Base-by-base conservation (phyloP, 2,329 filamentous ascomycete genomes). In the Neurospora crassa region DNA sequence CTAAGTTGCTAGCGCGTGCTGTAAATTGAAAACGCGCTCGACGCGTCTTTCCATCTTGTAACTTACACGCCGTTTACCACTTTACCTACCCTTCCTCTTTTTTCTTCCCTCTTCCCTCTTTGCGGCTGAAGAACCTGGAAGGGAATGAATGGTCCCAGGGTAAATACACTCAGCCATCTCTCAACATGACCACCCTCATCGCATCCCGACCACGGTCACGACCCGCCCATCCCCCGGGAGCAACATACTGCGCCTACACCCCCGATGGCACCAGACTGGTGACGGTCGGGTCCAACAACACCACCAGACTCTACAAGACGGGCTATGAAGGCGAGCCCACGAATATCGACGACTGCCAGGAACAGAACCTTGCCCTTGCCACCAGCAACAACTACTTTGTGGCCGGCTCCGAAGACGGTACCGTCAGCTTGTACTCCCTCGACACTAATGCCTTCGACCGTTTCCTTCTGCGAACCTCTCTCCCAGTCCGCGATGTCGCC, bases 391-490 rank as follows among this genome's bases (percentile, higher is more conserved):
- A 91, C 72, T 94, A 92, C 80, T 97, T 97, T 79, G 89, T 98
- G 67, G 90, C 93, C 73, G 96, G 94, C 40, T 92, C 93, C 24
- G 95, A 99, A 80, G 94, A 98, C 82, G 96, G 96, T 78, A 96
- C 92, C n/a, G 93, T 99, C 77, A 97, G 92, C 84, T 89, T 94
- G 76, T 99, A 96, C 83, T 92, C 92, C n/a, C 86, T 97, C 68
- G 85, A 88, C 71, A 89, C 88, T 2, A 90, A 90, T 77, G 81
- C 84, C 40, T 93, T 96, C 81, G 92, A 97, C 73, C 90, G 91
- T 72, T 91, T 96, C 75, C 87, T 99, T 69, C 87, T 94, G 37
- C 90, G 96, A 74, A 92, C 91, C 71, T 90, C 93, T n/a, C 84
- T 97, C 2, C 93, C 96, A 0, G 89, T 97, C 41, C 89, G 96